Evolutionary conservation across 148 eudicot genomes (phyloP), one percentile per base, ranked within the genome.

Genomic region (Gaultheria prostrata): DNA sequence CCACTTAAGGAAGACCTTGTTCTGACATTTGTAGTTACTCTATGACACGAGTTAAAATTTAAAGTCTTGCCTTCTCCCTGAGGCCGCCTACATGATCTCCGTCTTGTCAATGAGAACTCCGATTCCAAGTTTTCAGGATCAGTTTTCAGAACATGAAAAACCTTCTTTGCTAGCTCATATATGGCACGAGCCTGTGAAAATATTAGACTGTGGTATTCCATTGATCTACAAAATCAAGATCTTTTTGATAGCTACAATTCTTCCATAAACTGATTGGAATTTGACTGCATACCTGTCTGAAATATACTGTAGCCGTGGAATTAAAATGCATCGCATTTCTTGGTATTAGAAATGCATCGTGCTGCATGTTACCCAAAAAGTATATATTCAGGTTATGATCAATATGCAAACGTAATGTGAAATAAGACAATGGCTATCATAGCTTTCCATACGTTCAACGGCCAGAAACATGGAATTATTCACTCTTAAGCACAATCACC

Each of bases 311-410:
- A 21, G 85, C 80, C 9, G 93, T 87, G 48, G 98, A 89, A 84
- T 95, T 95, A 85, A 94, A 95, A 82, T 88, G 89, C 97, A 93
- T 92, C 7, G 98, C 98, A 85, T 95, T 95, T 71, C 76, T 87
- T 78, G 95, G 88, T 86, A 95, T 94, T 82, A 94, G 76, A 83
- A 91, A 94, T 76, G 85, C 89, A 83, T 95, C 98, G 80, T 78
- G 92, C 98, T 95, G 97, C 92, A 89, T 43, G 28, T 63, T 51
- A 43, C 30, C 35, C 30, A 48, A 50, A 28, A 77, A 30, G 33
- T 69, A 32, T 5, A 73, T 51, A 70, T 75, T 78, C 56, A 54
- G 61, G 39, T 72, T 5, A 45, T 20, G 7, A 46, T 50, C 49
- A 17, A 67, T 21, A 69, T 50, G 56, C 72, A 35, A 11, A 45